Evolutionary conservation across 495 filamentous ascomycete genomes (phyloP).

Genomic region (Aspergillus ostianus): DNA sequence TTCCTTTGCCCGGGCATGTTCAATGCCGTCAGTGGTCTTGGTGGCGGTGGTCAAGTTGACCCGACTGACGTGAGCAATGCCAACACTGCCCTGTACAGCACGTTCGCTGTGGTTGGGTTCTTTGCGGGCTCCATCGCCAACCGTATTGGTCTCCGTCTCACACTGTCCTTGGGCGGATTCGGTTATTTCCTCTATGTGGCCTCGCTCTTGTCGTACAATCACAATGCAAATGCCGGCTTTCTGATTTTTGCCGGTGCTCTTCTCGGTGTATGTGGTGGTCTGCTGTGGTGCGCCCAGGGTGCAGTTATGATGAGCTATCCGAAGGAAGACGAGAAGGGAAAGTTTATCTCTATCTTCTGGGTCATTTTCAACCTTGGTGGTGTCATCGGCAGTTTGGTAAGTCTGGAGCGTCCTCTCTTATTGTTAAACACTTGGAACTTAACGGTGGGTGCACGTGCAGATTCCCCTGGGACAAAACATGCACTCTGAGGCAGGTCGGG

Average conservation of each 20-base stretch:
- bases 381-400: constrained; percentile 81
- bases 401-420: constrained; percentile 11
- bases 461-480: constrained; percentile 82
- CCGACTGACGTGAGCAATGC: constrained; percentile 63
- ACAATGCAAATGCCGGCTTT: constrained; percentile 63
- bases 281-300: constrained; percentile 91
- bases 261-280: constrained; percentile 73
- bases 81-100: constrained; percentile 72
- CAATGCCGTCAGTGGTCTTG: constrained; percentile 75
- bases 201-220: constrained; percentile 77
- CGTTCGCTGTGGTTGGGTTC: constrained; percentile 85
- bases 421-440: neutral
- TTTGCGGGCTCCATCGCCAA: constrained; percentile 80
- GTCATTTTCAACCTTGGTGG: constrained; percentile 92
- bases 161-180: constrained; percentile 76
- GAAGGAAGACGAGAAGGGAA: constrained; percentile 74
- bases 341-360: constrained; percentile 91
- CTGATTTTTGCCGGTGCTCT: constrained; percentile 57
- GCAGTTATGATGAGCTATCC: constrained; percentile 97
- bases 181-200: constrained; percentile 85
- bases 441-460: constrained; percentile 23
- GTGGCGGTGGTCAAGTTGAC: constrained; percentile 67
- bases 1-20: constrained; percentile 89
- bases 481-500: constrained; percentile 55
- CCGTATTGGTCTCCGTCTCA: constrained; percentile 68